Evolutionary conservation across 257 asterid genomes (phyloP), one percentile per base, ranked within the genome.

Genomic region (Ilex asprella): DNA sequence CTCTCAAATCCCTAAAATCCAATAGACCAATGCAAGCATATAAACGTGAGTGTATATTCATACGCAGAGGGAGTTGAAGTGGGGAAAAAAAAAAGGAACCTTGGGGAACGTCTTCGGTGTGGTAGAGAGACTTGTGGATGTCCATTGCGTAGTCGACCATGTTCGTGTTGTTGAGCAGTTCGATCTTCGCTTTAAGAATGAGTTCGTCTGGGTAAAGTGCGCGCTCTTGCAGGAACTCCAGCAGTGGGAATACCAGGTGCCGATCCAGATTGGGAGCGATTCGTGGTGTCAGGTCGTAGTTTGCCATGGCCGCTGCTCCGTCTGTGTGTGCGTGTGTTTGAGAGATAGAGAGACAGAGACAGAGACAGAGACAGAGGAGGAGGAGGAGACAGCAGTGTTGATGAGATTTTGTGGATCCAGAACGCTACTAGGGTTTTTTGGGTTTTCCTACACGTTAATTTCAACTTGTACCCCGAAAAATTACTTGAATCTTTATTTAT

Each of bases 71-170:
- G 4, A 12, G 7, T 41, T 16, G 31, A 0, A 32, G 66, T 46
- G 15, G 39, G 29, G 2, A n/a, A 6, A 31, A 3, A 5, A 8
- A n/a, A 10, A 47, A 6, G 1, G 21, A 5, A 87, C 99, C 97
- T 76, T 82, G 92, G 2, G 99, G 97, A 8, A 93, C 97, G 56
- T 93, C 99, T 1, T 93, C 99, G 0, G 99, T 70, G 29, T 77
- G 95, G 68, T 93, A 85, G 16, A 93, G 96, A 1, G 95, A 75
- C 70, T 87, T 93, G 76, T 87, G 90, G 47, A 93, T 93, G 67
- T 93, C 99, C 99, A 93, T 89, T 63, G 96, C 96, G 51, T 85
- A 93, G 67, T 93, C 99, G 62, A 89, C 99, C 97, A 93, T 93
- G 62, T 93, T 93, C 4, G 99, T 93, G 39, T 87, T 76, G 65